These are phyloP conservation scores for Carex sylvatica DNA, from an alignment of 202 grass and related monocot species.

Conservation along the genomic window DNA sequence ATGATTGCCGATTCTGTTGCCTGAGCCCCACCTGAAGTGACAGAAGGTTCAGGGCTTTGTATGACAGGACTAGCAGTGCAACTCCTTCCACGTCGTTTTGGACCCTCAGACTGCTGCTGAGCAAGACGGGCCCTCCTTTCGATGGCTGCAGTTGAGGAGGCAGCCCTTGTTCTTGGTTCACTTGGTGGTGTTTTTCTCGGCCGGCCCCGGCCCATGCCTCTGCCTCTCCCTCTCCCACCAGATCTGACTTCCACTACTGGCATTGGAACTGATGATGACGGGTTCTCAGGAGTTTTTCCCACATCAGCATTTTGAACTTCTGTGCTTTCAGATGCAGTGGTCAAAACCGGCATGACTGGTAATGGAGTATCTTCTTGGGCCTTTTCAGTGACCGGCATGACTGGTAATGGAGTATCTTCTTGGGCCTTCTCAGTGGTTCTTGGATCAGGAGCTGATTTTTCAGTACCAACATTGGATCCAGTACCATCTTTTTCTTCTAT, in stretches of 20 bases:
- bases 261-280: slow-evolving; percentile 35
- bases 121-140: slow-evolving; percentile 68
- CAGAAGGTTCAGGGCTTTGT: slow-evolving; percentile 14
- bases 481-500: slow-evolving; percentile 41
- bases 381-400: too few species aligned
- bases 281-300: slow-evolving; percentile 2
- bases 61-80: slow-evolving; percentile 15
- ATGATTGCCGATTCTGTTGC: slow-evolving; percentile 10
- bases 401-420: slow-evolving; percentile 6
- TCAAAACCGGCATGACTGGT: background rate
- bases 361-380: too few species aligned
- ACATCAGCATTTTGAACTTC: background rate
- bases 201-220: slow-evolving; percentile 36
- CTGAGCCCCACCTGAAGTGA: background rate
- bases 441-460: slow-evolving; percentile 29
- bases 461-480: slow-evolving; percentile 17
- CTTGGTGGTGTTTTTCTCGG: slow-evolving; percentile 39
- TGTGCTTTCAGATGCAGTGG: slow-evolving; percentile 12
- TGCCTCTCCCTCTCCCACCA: slow-evolving; percentile 23
- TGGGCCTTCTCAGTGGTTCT: slow-evolving; percentile 34
- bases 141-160: slow-evolving; percentile 57
- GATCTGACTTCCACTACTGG: slow-evolving; percentile 1
- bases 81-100: slow-evolving; percentile 32
- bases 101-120: slow-evolving; percentile 66
- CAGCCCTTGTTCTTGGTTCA: slow-evolving; percentile 45